Evolutionary conservation across 345 rosid species (phyloP).

Genomic region (Gossypium mustelinum): DNA sequence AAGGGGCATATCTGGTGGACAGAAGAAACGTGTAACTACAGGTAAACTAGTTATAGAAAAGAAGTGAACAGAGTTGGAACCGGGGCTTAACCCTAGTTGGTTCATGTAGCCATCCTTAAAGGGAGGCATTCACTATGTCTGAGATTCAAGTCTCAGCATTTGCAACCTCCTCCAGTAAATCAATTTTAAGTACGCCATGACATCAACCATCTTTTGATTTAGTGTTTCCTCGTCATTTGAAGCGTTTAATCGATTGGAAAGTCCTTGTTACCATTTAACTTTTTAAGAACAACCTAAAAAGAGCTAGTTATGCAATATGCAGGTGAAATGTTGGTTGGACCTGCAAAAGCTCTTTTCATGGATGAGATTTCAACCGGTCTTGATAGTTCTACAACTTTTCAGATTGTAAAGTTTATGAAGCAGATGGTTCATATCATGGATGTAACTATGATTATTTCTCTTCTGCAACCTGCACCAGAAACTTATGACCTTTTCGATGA

Average conservation of each 20-base stretch:
- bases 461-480: slow-evolving; percentile 62
- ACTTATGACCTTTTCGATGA: slow-evolving; percentile 56
- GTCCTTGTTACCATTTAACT: background rate
- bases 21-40: slow-evolving; percentile 29
- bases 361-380: slow-evolving; percentile 43
- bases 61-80: no score
- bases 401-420: slow-evolving; percentile 44
- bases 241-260: background rate
- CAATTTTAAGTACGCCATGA: background rate
- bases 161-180: background rate
- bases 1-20: slow-evolving; percentile 49
- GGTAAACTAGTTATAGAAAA: slow-evolving; percentile 23
- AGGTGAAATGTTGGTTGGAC: slow-evolving; percentile 71
- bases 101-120: no score
- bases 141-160: no score
- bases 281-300: background rate
- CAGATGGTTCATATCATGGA: slow-evolving; percentile 63
- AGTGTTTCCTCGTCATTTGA: background rate
- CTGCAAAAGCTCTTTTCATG: slow-evolving; percentile 37
- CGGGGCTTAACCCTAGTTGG: no score
- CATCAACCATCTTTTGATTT: background rate
- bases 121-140: no score
- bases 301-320: slow-evolving; percentile 19
- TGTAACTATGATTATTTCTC: slow-evolving; percentile 51
- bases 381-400: slow-evolving; percentile 58